Conservation (phyloP, 1,284 basidiomycete genomes). For the Omphalotus olearius region DNA sequence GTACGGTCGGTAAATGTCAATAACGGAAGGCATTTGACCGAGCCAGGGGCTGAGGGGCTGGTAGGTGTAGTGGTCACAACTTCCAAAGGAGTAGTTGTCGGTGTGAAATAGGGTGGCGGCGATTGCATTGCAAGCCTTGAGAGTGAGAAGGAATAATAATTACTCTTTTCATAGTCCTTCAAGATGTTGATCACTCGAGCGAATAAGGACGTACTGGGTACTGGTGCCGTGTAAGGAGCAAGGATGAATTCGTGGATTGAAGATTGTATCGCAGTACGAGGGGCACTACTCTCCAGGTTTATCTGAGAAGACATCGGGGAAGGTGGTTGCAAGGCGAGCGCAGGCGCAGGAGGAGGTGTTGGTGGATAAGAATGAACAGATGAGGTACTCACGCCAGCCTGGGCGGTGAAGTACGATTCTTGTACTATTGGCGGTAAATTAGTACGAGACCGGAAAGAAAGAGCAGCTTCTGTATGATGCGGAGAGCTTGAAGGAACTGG, state of each 20-base stretch:
- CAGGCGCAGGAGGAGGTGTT: conserved; percentile 42
- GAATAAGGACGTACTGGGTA: conserved; percentile 43
- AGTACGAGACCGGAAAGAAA: conserved; percentile 61
- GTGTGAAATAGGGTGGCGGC: conserved; percentile 27
- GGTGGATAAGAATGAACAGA: conserved; percentile 65
- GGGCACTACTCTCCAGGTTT: conserved; percentile 11
- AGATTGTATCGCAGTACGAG: conserved; percentile 16
- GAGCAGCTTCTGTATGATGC: conserved; percentile 54
- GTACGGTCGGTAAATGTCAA: conserved; percentile 69
- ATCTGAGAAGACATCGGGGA: conserved; percentile 22
- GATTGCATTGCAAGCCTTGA: conserved; percentile 32
- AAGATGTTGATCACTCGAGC: conserved; percentile 52
- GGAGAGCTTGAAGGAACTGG: conserved; percentile 53
- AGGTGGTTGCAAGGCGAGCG: conserved; percentile 35
- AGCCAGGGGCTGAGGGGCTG: conserved; percentile 11
- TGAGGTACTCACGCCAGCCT: conserved; percentile 30
- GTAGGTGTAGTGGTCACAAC: conserved; percentile 17
- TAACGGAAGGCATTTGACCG: conserved; percentile 28
- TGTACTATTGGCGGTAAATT: conserved; percentile 25
- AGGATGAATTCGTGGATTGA: conserved; percentile 61
- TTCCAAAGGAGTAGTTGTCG: no score
- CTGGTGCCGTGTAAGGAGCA: conserved; percentile 44
- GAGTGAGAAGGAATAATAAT: conserved; percentile 64
- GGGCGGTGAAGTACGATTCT: conserved; percentile 7
- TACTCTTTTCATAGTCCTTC: conserved; percentile 52